Evolutionary conservation across 192 early-diverging fungal genomes (phyloP), one percentile per base, ranked within the genome.

Genomic region (Phycomyces blakesleeanus): DNA sequence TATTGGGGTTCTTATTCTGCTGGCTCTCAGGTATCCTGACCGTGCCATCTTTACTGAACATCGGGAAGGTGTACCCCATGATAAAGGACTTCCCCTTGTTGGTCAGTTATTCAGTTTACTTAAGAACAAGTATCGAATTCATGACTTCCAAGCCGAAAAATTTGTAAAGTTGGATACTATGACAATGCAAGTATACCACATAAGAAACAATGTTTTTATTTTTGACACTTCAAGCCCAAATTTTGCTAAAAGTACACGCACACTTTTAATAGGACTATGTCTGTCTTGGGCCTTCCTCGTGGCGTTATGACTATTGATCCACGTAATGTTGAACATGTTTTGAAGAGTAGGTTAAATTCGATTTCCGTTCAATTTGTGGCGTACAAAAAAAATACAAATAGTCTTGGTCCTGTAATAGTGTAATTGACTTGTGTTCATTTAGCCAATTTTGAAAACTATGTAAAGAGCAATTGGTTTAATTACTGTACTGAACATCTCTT

Each of bases 401-500:
- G 29, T 34, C 29, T 34, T 34, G 29, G n/a, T n/a, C n/a, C n/a
- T n/a, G n/a, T n/a, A n/a, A n/a, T 34, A 34, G 29, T 34, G 27
- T 11, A 51, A 18, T 26, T 8, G 20, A 26, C 10, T 26, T 41
- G 40, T 47, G 51, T 26, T 59, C 4, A 14, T 50, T 5, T 27
- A 72, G 69, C 27, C 20, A 72, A 72, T 39, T 75, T 75, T 55
- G 68, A 66, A 42, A 75, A 75, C 22, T 75, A 75, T n/a, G 54
- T 51, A 47, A 75, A 75, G 40, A 75, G 77, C 4, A 69, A 77
- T 10, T 64, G 55, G 21, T 79, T 81, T 25, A 65, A 76, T 16
- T 63, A 51, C 5, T 71, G 68, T 29, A 73, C 80, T 44, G 69
- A 78, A 22, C 78, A 81, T 49, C 64, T 88, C 22, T 71, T 90